phyloP scores from a whole-genome alignment of 2,329 filamentous ascomycete species.

The Aspergillus pseudoterreus region DNA sequence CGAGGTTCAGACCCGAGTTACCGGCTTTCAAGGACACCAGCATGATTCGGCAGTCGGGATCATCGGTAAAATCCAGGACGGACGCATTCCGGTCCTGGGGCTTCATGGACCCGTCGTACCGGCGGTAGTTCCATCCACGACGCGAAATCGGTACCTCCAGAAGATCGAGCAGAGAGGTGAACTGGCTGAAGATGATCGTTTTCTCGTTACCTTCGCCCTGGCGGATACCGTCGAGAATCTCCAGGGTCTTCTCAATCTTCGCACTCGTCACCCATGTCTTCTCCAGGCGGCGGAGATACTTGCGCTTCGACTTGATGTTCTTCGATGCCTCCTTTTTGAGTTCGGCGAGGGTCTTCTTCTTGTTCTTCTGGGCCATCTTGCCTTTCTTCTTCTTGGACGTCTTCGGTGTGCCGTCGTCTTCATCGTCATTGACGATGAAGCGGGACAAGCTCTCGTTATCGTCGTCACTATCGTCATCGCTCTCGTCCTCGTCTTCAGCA shows the following conservation, averaged over 20 bases:
- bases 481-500: slow-evolving; percentile 35
- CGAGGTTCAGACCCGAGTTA: slow-evolving; percentile 82
- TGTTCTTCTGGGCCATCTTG: slow-evolving; percentile 39
- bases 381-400: slow-evolving; percentile 44
- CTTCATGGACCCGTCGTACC: slow-evolving; percentile 75
- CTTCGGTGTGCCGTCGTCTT: slow-evolving; percentile 38
- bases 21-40: slow-evolving; percentile 76
- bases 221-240: slow-evolving; percentile 56
- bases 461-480: slow-evolving; percentile 24
- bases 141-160: slow-evolving; percentile 67
- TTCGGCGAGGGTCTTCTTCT: slow-evolving; percentile 38
- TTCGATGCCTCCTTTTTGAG: slow-evolving; percentile 50
- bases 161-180: slow-evolving; percentile 73
- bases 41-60: slow-evolving; percentile 62
- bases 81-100: slow-evolving; percentile 63
- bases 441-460: slow-evolving; percentile 22
- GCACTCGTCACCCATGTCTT: slow-evolving; percentile 70
- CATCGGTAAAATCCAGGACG: slow-evolving; percentile 64
- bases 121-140: slow-evolving; percentile 57
- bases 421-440: slow-evolving; percentile 20
- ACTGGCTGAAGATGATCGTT: slow-evolving; percentile 78
- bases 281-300: slow-evolving; percentile 66
- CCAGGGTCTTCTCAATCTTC: slow-evolving; percentile 67
- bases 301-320: slow-evolving; percentile 62
- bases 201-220: slow-evolving; percentile 60